Conservation (phyloP, 2,329 filamentous ascomycete species). For the Alternaria triticina region DNA sequence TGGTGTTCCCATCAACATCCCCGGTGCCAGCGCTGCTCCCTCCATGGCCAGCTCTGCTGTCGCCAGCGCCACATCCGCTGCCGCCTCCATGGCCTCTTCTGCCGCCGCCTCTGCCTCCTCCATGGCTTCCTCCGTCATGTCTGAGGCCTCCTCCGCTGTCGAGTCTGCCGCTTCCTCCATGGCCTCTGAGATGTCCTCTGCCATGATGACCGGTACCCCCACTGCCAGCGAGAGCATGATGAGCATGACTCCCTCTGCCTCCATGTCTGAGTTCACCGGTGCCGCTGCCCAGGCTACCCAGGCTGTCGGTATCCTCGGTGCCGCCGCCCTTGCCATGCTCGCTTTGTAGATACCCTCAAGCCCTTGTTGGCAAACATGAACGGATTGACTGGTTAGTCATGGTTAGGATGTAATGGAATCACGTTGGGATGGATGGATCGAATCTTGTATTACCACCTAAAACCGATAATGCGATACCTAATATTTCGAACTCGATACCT, state of each 20-base stretch:
- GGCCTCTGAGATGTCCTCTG: conserved; percentile 17
- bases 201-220: conserved; percentile 8
- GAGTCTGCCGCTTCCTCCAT: conserved; percentile 14
- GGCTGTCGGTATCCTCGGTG: conserved; percentile 43
- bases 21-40: conserved; percentile 16
- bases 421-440: background rate
- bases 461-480: background rate
- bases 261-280: conserved; percentile 41
- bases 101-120: conserved; percentile 10
- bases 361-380: background rate
- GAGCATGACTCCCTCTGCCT: conserved; percentile 7
- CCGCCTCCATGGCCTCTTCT: conserved; percentile 12
- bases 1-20: conserved; percentile 40
- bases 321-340: conserved; percentile 44
- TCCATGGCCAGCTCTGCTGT: conserved; percentile 13
- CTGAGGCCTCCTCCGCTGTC: conserved; percentile 16
- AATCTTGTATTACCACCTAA: background rate
- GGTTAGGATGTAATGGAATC: conserved; percentile 1
- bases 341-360: conserved; percentile 38
- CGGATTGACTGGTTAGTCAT: background rate
- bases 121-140: conserved; percentile 11
- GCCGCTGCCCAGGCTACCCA: conserved; percentile 42
- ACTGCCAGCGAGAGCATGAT: conserved; percentile 1
- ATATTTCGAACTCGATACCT: background rate
- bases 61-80: background rate